phyloP scores from a whole-genome alignment of 495 filamentous ascomycete species.

The Saxophila tyrrhenica region DNA sequence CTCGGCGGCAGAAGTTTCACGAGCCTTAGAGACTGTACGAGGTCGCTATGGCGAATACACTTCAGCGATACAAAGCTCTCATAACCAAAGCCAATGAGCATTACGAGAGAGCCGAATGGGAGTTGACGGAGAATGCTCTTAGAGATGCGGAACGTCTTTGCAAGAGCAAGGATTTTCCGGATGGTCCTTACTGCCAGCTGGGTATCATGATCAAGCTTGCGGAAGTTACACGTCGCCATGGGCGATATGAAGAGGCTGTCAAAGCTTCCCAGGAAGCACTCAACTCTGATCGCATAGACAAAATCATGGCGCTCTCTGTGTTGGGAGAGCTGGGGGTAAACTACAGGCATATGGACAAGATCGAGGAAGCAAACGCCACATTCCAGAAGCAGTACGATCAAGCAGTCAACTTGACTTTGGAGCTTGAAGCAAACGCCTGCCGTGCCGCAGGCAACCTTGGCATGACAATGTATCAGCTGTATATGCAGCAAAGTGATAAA shows the following conservation, averaged over 20 bases:
- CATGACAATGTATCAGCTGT: slow-evolving; percentile 28
- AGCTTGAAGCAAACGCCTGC: slow-evolving; percentile 15
- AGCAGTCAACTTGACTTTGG: background rate
- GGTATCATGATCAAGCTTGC: background rate
- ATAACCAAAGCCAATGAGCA: background rate
- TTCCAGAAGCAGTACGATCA: background rate
- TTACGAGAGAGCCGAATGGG: background rate
- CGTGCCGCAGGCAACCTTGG: slow-evolving; percentile 30
- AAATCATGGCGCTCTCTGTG: background rate
- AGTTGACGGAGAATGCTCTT: background rate
- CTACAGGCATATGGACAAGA: background rate
- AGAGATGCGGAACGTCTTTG: background rate
- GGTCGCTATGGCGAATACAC: no score
- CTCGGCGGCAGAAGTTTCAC: no score
- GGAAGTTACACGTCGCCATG: background rate
- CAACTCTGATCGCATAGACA: background rate
- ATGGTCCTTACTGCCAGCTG: background rate
- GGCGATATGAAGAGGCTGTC: background rate
- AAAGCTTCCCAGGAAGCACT: background rate
- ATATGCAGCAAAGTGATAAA: background rate
- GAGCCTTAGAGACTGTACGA: no score
- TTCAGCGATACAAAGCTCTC: no score
- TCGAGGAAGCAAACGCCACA: background rate
- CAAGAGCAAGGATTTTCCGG: background rate
- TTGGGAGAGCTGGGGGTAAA: background rate